phyloP scores from a whole-genome alignment of 257 asterid genomes.

The Nicotiana noctiflora region DNA sequence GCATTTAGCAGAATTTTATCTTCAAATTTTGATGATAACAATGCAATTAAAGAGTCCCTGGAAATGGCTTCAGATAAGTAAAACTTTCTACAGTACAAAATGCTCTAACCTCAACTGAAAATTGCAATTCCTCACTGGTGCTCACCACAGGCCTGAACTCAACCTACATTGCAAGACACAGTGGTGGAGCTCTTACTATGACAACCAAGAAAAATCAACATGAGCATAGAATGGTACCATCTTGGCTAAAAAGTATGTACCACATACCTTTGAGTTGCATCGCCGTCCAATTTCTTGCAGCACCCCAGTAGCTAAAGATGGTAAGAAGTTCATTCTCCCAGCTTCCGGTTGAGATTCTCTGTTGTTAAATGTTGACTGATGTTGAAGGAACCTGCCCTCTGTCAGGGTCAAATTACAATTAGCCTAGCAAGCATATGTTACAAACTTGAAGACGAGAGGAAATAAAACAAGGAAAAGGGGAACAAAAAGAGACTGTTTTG shows the following conservation, averaged over 20 bases:
- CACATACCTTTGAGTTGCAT: constrained; percentile 75
- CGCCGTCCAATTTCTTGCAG: constrained; percentile 89
- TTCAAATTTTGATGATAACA: not conserved
- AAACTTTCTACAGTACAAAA: not conserved
- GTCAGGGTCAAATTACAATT: constrained; percentile 14
- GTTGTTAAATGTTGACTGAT: constrained; percentile 26
- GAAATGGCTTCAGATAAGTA: not conserved
- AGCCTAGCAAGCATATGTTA: not conserved
- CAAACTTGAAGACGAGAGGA: not conserved
- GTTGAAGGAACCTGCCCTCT: constrained; percentile 39
- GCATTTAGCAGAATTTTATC: not conserved
- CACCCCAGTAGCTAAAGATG: constrained; percentile 54
- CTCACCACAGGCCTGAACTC: constrained; percentile 73
- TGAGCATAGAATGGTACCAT: not conserved
- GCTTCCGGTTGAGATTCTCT: constrained; percentile 54
- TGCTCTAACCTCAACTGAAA: constrained; percentile 78
- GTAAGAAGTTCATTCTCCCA: constrained; percentile 42
- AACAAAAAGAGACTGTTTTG: not conserved
- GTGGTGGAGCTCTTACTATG: not conserved
- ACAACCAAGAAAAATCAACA: not conserved
- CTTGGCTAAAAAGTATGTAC: not conserved
- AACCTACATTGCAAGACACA: constrained; percentile 39
- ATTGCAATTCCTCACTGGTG: constrained; percentile 60
- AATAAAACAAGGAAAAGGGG: not conserved
- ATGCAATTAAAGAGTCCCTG: not conserved